These are phyloP conservation scores for Pleurotus eryngii DNA, from an alignment of 768 basidiomycete species.

Conservation along the genomic window DNA sequence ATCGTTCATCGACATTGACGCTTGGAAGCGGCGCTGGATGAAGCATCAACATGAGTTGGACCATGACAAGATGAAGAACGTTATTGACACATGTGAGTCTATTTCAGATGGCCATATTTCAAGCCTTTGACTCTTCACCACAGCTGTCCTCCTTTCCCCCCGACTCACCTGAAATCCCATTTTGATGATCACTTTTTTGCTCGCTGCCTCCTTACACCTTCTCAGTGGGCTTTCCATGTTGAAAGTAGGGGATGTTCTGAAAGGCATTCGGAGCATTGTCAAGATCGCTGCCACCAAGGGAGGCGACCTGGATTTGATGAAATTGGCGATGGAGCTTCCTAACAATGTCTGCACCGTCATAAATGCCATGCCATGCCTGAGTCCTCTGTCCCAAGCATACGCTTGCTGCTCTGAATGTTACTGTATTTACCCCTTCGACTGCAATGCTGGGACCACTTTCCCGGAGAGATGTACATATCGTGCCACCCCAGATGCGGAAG, in stretches of 20 bases:
- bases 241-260: not conserved
- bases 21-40: too few species aligned
- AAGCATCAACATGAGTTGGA: too few species aligned
- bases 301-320: not conserved
- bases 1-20: too few species aligned
- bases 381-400: not conserved
- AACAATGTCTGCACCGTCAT: not conserved
- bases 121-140: not conserved
- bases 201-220: not conserved
- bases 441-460: not conserved
- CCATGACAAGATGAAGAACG: too few species aligned
- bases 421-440: not conserved
- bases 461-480: not conserved
- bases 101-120: not conserved
- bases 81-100: not conserved
- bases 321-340: not conserved
- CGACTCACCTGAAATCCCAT: not conserved
- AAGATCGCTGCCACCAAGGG: not conserved
- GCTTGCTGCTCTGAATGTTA: constrained; percentile 6
- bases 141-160: not conserved
- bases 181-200: not conserved
- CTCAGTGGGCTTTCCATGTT: not conserved
- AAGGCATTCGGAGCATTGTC: not conserved
- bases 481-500: constrained; percentile 9
- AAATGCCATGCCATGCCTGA: not conserved